Evolutionary conservation across 768 basidiomycete species (phyloP), one percentile per base, ranked within the genome.

Genomic region (Russula foetens): DNA sequence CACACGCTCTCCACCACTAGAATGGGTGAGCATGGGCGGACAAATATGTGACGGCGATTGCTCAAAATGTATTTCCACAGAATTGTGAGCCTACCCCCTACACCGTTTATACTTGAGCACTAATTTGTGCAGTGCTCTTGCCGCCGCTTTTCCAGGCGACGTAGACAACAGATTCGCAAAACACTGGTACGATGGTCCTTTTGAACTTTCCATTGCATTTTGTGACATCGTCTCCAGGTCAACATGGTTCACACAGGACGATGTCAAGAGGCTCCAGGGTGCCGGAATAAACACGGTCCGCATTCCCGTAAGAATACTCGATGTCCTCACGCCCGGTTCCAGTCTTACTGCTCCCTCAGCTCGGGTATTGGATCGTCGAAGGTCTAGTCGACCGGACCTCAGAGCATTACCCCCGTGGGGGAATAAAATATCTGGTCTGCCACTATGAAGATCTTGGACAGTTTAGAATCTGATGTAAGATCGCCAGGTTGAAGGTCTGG

Each of bases 321-420:
- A 12, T 35, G 35, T 17, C 58, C 21, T 44, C 43, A 9, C 52
- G 3, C 41, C 39, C 50, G 21, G 12, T 19, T 12, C 0, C 46
- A 1, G 31, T 49, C 43, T 53, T 35, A 50, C 19, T 14, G 11
- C 28, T 11, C 21, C 19, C 1, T 43, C 43, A 90, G 88, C 80
- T 91, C 41, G 89, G 90, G 0, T 92, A 86, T 69, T 92, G 90
- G 90, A 84, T 91, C 49, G 74, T 92, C 8, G 90, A 92, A 68
- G 76, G 75, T 3, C 73, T 92, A 8, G 89, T 91, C 0, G 68
- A 90, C 68, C 77, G 84, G 4, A 65, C 66, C 1, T 75, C 72
- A 2, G 90, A 91, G 68, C 79, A 76, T 48, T 91, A 79, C 69
- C 85, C 88, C 14, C 78, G 81, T 38, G 90, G 90, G 21, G 90